phyloP scores from a whole-genome alignment of 768 basidiomycete genomes.

The Panellus pusillus region DNA sequence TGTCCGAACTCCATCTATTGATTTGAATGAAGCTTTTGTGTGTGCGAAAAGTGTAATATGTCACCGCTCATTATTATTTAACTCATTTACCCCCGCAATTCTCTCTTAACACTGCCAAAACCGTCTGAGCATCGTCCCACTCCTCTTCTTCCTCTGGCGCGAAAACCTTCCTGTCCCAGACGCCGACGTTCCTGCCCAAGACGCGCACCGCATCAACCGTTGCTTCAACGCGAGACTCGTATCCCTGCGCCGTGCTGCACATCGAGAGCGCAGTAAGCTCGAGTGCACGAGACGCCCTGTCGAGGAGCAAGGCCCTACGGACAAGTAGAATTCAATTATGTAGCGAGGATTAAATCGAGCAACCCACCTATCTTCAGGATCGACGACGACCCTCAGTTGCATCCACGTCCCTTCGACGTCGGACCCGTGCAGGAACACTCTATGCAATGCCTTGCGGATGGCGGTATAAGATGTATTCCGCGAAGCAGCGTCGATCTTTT shows the following conservation, averaged over 20 bases:
- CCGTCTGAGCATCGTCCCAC: conserved; percentile 19
- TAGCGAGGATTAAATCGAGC: neutral
- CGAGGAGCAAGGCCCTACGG: conserved; percentile 9
- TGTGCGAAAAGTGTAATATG: neutral
- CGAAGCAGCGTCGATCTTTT: conserved; percentile 16
- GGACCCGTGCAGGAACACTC: conserved; percentile 13
- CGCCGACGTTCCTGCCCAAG: conserved; percentile 1
- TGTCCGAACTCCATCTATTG: conserved; percentile 1
- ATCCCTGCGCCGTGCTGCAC: conserved; percentile 17
- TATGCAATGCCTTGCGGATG: conserved; percentile 18
- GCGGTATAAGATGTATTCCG: neutral
- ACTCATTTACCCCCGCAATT: neutral
- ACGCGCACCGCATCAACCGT: conserved; percentile 13
- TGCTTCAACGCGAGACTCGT: conserved; percentile 7
- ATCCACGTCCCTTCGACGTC: conserved; percentile 11
- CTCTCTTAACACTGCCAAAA: conserved; percentile 3
- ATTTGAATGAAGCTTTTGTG: neutral
- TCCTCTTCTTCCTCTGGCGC: conserved; percentile 12
- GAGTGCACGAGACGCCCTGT: conserved; percentile 7
- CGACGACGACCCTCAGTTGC: neutral
- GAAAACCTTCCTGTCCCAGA: neutral
- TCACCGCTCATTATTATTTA: neutral
- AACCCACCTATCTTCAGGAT: conserved; percentile 3
- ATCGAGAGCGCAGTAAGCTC: conserved; percentile 19
- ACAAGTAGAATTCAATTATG: too few species aligned